These are phyloP conservation scores for Suillus clintonianus DNA, from an alignment of 768 basidiomycete genomes.

Conservation along the genomic window DNA sequence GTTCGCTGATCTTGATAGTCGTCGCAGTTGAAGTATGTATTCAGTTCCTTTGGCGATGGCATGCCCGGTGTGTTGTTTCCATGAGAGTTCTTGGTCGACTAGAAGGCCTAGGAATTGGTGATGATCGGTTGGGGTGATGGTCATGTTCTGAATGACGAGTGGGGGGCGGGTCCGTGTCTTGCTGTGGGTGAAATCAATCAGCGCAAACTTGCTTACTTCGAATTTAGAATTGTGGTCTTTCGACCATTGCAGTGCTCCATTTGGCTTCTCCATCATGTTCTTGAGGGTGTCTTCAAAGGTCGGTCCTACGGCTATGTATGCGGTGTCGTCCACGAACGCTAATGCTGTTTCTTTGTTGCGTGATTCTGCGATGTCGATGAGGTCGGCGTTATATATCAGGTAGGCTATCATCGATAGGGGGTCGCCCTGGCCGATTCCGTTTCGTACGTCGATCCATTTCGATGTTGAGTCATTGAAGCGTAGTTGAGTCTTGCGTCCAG, in stretches of 20 bases:
- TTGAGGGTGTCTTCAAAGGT: conserved; percentile 24
- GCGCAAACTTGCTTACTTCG: too few relatives aligned
- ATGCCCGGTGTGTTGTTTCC: too few relatives aligned
- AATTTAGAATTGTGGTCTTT: conserved; percentile 7
- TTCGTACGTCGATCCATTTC: neutral
- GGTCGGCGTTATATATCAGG: conserved; percentile 27
- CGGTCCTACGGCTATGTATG: conserved; percentile 18
- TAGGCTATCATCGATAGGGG: conserved; percentile 15
- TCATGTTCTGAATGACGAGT: too few relatives aligned
- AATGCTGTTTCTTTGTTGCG: conserved; percentile 13
- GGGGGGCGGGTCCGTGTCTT: too few relatives aligned
- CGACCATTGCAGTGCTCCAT: conserved; percentile 1
- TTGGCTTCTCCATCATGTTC: conserved; percentile 26
- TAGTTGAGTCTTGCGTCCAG: conserved; percentile 6
- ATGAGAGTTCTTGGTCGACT: too few relatives aligned
- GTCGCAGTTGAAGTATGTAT: too few relatives aligned
- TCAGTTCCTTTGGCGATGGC: too few relatives aligned
- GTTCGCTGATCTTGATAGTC: too few relatives aligned
- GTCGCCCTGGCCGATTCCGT: conserved; percentile 25
- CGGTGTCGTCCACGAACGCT: conserved; percentile 31
- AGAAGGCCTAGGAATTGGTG: too few relatives aligned
- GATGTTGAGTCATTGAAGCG: conserved; percentile 22
- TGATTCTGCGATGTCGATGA: conserved; percentile 16
- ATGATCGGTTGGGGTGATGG: too few relatives aligned
- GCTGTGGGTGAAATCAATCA: too few relatives aligned